Percentiles rank a stretch among this genome's conserved stretches.
Conservation (phyloP, 192 early-diverging fungal genomes). For the Umbelopsis ramanniana region DNA sequence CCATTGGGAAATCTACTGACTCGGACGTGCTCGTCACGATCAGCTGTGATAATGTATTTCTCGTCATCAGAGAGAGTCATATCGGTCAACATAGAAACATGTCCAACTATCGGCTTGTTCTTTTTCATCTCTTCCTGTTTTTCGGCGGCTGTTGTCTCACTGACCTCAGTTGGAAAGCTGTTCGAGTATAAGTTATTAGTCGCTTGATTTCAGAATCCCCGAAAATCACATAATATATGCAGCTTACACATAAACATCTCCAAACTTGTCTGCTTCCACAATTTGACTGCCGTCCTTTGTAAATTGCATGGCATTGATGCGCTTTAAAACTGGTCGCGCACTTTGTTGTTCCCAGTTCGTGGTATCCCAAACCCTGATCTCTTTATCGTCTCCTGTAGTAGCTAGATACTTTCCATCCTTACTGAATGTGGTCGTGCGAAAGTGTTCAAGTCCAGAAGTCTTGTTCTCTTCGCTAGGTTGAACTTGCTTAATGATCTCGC, state of each 20-base stretch:
- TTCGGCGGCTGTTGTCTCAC: constrained; percentile 39
- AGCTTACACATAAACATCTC: constrained; percentile 84
- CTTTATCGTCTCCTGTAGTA: constrained; percentile 69
- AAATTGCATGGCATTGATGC: constrained; percentile 77
- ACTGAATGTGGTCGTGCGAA: constrained; percentile 60
- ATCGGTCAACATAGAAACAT: constrained; percentile 93
- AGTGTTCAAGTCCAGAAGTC: constrained; percentile 41
- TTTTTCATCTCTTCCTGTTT: constrained; percentile 33
- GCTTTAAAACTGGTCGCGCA: constrained; percentile 64
- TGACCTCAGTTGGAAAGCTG: constrained; percentile 31
- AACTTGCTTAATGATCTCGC: constrained; percentile 33
- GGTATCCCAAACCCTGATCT: constrained; percentile 68
- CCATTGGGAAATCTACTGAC: constrained; percentile 89
- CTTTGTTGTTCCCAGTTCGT: constrained; percentile 58
- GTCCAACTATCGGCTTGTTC: constrained; percentile 72
- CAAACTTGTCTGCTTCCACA: constrained; percentile 92
- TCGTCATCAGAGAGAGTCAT: constrained; percentile 71
- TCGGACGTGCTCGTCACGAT: constrained; percentile 98
- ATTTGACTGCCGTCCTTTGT: constrained; percentile 63
- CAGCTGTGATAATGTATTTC: constrained; percentile 83
- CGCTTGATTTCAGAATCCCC: background rate
- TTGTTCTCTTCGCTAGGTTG: constrained; percentile 34
- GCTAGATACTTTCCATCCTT: constrained; percentile 61
- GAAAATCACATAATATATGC: background rate
- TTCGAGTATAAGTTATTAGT: background rate